phyloP scores from a whole-genome alignment of 805 yeast species.

The Kuraishia ogatae region DNA sequence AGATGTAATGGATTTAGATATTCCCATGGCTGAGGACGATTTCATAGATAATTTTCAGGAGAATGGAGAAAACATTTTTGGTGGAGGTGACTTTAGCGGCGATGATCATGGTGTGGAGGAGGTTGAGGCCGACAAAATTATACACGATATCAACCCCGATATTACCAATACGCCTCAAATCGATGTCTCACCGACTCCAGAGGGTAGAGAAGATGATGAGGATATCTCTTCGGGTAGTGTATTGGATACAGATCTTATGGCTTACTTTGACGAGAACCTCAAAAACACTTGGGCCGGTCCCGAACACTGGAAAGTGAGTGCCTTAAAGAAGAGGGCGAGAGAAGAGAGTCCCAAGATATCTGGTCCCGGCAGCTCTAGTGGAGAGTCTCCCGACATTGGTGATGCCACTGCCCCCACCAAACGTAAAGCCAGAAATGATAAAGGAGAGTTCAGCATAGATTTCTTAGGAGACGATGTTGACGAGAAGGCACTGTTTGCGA shows the following conservation, averaged over 20 bases:
- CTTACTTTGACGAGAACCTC: slow-evolving; percentile 68
- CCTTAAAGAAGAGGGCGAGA: slow-evolving; percentile 33
- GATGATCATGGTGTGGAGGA: slow-evolving; percentile 13
- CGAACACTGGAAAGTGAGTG: slow-evolving; percentile 77
- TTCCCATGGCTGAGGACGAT: not conserved
- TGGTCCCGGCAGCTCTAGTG: too few species aligned
- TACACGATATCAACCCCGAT: too few species aligned
- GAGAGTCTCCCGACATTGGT: not conserved
- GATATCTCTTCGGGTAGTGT: slow-evolving; percentile 7
- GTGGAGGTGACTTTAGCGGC: slow-evolving; percentile 8
- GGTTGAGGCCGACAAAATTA: slow-evolving; percentile 10
- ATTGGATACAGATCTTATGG: slow-evolving; percentile 55
- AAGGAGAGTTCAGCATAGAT: not conserved
- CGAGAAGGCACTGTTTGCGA: not conserved
- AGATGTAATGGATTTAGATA: not conserved
- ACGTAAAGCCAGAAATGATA: not conserved
- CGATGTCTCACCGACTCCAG: not conserved
- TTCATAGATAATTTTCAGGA: not conserved
- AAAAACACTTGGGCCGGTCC: slow-evolving; percentile 76
- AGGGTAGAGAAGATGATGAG: not conserved
- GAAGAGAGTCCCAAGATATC: not conserved
- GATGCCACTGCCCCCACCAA: not conserved
- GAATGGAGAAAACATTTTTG: slow-evolving; percentile 4
- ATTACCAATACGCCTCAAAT: too few species aligned
- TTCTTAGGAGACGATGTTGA: not conserved